phyloP scores from a whole-genome alignment of 805 yeast species.

The Clavispora santaluciae region DNA sequence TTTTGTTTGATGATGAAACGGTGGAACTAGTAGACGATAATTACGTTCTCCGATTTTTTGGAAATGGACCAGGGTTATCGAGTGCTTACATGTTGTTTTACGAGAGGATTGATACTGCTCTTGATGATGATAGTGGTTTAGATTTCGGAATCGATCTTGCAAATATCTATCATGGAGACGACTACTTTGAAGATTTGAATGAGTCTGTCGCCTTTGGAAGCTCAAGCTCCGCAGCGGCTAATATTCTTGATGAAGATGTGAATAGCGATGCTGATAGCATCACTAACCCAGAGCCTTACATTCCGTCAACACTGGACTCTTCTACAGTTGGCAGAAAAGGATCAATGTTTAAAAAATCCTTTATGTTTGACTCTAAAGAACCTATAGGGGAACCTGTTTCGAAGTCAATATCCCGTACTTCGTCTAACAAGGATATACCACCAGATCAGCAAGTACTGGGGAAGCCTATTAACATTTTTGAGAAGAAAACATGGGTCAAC shows the following conservation, averaged over 20 bases:
- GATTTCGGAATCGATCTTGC: slow-evolving; percentile 59
- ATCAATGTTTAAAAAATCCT: slow-evolving; percentile 28
- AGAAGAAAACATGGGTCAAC: slow-evolving; percentile 40
- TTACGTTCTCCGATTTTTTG: slow-evolving; percentile 80
- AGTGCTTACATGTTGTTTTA: slow-evolving; percentile 90
- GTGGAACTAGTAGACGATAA: slow-evolving; percentile 83
- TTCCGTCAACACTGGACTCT: background rate
- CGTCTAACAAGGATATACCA: slow-evolving; percentile 4
- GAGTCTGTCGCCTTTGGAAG: slow-evolving; percentile 5
- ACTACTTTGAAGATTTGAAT: slow-evolving; percentile 17
- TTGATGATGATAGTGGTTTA: slow-evolving; percentile 23
- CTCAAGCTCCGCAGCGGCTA: slow-evolving; percentile 9
- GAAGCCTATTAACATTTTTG: slow-evolving; percentile 9
- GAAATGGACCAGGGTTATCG: slow-evolving; percentile 82
- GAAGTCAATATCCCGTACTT: slow-evolving; percentile 10
- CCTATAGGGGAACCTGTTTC: slow-evolving; percentile 4
- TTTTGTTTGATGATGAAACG: slow-evolving; percentile 90
- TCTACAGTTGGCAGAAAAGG: slow-evolving; percentile 8
- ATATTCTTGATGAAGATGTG: slow-evolving; percentile 5
- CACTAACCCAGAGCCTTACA: background rate
- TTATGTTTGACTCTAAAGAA: slow-evolving; percentile 22
- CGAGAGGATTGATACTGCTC: slow-evolving; percentile 40
- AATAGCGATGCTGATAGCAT: slow-evolving; percentile 1
- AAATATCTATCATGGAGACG: slow-evolving; percentile 63
- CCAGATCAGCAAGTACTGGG: background rate